phyloP scores from a whole-genome alignment of 176 grass and related monocot genomes.

The Urochloa ruziziensis region DNA sequence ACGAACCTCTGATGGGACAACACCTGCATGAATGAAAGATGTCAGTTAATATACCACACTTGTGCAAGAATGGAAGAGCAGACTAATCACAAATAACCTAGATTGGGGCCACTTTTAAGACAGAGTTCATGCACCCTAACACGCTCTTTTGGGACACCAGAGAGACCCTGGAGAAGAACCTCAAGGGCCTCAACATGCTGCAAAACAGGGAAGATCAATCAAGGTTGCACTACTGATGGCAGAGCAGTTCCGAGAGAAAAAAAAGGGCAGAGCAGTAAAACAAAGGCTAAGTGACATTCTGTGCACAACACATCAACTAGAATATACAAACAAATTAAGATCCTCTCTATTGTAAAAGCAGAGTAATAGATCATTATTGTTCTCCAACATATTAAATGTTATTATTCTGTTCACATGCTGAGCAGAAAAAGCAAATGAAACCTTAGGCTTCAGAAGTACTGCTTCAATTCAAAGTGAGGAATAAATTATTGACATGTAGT shows the following conservation, averaged over 20 bases:
- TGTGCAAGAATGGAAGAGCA: constrained; percentile 2
- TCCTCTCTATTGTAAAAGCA: not conserved
- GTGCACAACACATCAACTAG: not conserved
- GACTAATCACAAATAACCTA: constrained; percentile 44
- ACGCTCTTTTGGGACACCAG: constrained; percentile 80
- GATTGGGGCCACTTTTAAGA: constrained; percentile 81
- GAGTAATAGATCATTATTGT: not conserved
- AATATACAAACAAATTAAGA: constrained; percentile 23
- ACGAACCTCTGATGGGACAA: constrained; percentile 73
- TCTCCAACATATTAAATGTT: not conserved
- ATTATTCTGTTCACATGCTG: constrained; percentile 10
- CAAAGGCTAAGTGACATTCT: not conserved
- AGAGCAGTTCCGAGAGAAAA: not conserved
- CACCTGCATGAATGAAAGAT: constrained; percentile 39
- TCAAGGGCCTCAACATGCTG: constrained; percentile 95
- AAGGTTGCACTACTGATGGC: not conserved
- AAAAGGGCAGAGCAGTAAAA: not conserved
- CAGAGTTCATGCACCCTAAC: constrained; percentile 88
- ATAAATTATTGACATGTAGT: constrained; percentile 30
- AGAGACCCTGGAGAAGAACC: constrained; percentile 79
- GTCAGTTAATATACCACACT: constrained; percentile 17
- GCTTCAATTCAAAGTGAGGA: not conserved
- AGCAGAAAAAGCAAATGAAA: not conserved
- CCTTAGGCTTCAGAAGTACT: not conserved
- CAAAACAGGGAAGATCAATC: constrained; percentile 11